Evolutionary conservation across 2,329 filamentous ascomycete genomes (phyloP).

Genomic region (Aspergillus ruber): DNA sequence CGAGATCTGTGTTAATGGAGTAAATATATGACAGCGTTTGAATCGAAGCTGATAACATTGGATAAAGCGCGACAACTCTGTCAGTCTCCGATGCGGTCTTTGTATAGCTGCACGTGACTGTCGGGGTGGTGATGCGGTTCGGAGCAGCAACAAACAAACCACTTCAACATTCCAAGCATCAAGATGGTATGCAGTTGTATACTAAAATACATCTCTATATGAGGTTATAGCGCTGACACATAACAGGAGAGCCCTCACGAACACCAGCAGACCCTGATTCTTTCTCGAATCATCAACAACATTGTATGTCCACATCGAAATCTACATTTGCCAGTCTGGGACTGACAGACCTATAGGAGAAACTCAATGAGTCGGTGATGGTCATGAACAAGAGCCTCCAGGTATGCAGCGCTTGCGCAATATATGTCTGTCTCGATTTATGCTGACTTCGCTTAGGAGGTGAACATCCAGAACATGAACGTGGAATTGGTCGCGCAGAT

Average conservation of each 20-base stretch:
- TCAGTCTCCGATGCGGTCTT: neutral
- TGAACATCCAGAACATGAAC: constrained; percentile 98
- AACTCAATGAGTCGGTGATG: constrained; percentile 89
- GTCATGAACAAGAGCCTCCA: constrained; percentile 89
- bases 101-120: constrained; percentile 11
- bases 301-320: constrained; percentile 58
- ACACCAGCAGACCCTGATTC: constrained; percentile 87
- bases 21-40: too few relatives aligned
- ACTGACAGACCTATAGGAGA: constrained; percentile 59
- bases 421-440: neutral
- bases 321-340: neutral
- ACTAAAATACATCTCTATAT: too few relatives aligned
- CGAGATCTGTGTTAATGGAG: too few relatives aligned
- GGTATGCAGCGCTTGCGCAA: constrained; percentile 40
- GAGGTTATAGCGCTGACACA: neutral
- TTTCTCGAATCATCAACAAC: constrained; percentile 94
- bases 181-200: constrained; percentile 10
- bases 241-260: constrained; percentile 86
- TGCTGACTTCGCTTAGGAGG: constrained; percentile 56
- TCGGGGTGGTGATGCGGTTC: neutral
- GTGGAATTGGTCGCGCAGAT: constrained; percentile 96
- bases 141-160: constrained; percentile 10
- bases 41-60: too few relatives aligned
- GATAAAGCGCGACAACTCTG: too few relatives aligned
- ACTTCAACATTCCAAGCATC: neutral